Percentiles rank a stretch among this genome's conserved stretches.
These are phyloP conservation scores for Mycena indigotica DNA, from an alignment of 768 basidiomycete species.

Conservation along the genomic window DNA sequence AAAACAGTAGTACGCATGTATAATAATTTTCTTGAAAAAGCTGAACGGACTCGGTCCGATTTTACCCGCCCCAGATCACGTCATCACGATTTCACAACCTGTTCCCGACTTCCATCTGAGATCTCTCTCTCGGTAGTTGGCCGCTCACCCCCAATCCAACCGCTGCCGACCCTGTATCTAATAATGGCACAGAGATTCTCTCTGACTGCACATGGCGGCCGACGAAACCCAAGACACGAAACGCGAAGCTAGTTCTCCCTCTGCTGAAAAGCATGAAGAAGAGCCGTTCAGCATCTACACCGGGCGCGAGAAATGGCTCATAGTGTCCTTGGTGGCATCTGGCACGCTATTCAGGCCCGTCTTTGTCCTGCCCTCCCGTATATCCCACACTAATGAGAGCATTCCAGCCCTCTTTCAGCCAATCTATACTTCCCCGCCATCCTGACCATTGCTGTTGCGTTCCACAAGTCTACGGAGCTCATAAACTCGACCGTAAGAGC, in stretches of 20 bases:
- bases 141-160: background rate
- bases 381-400: background rate
- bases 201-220: background rate
- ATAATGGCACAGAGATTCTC: too few species aligned
- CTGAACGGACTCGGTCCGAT: too few species aligned
- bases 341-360: slow-evolving; percentile 25
- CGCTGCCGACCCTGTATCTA: too few species aligned
- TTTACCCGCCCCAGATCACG: background rate
- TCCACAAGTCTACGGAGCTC: slow-evolving; percentile 66
- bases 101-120: too few species aligned
- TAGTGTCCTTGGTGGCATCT: slow-evolving; percentile 22
- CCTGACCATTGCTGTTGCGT: slow-evolving; percentile 62
- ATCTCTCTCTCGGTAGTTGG: background rate
- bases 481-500: slow-evolving; percentile 73
- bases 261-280: background rate
- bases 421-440: slow-evolving; percentile 84
- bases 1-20: background rate
- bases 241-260: background rate
- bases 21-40: too few species aligned
- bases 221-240: background rate
- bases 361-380: background rate
- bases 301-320: slow-evolving; percentile 23
- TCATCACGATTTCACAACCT: background rate
- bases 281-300: slow-evolving; percentile 24
- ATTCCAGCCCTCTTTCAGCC: slow-evolving; percentile 63